Conservation (phyloP, 441 rosid genomes). For the Aleurites moluccanus region DNA sequence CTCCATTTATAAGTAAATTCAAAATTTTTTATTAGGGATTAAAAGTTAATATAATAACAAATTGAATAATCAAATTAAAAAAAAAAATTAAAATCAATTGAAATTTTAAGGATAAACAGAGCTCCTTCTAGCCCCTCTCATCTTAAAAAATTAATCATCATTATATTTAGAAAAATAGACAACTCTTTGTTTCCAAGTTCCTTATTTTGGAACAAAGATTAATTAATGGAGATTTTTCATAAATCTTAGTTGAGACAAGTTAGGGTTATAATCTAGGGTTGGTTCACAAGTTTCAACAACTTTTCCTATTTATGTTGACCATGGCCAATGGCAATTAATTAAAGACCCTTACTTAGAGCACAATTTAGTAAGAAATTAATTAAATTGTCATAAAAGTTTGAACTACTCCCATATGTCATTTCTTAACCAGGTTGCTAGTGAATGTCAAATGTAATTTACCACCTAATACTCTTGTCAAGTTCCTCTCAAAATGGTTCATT, state of each 20-base stretch:
- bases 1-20: too few species aligned
- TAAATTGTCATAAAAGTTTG: neutral
- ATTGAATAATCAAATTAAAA: too few species aligned
- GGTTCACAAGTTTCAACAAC: constrained; percentile 21
- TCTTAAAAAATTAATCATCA: constrained; percentile 1
- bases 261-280: neutral
- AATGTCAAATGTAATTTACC: constrained; percentile 29
- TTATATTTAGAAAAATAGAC: neutral
- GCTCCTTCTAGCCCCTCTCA: too few species aligned
- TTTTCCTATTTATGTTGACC: neutral
- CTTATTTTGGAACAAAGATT: constrained; percentile 26
- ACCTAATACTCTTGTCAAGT: constrained; percentile 27
- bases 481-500: neutral
- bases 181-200: constrained; percentile 25
- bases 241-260: neutral
- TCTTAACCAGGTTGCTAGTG: constrained; percentile 29
- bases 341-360: constrained; percentile 22
- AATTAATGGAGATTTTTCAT: neutral
- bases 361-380: constrained; percentile 13
- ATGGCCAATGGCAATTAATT: neutral
- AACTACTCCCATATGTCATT: constrained; percentile 24
- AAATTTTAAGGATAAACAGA: too few species aligned
- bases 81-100: too few species aligned
- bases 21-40: too few species aligned
- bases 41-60: too few species aligned